phyloP scores from a whole-genome alignment of 2,329 filamentous ascomycete genomes.

The Sarocladium strictum region DNA sequence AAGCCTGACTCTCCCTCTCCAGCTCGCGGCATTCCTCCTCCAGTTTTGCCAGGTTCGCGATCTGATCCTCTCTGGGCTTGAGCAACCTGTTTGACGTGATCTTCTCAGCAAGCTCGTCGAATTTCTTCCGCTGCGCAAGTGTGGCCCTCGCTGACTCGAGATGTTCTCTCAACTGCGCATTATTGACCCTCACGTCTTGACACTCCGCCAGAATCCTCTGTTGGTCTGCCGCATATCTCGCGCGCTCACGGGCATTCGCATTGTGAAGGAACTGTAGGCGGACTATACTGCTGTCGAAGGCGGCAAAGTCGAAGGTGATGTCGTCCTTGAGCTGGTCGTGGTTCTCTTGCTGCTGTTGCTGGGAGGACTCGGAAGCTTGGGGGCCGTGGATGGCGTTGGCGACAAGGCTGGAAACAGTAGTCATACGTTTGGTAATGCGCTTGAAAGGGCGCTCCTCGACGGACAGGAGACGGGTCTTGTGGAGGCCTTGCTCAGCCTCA shows the following conservation, averaged over 20 bases:
- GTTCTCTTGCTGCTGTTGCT: constrained; percentile 39
- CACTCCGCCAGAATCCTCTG: constrained; percentile 72
- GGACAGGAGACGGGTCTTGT: constrained; percentile 79
- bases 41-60: constrained; percentile 70
- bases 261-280: constrained; percentile 82
- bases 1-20: constrained; percentile 75
- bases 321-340: constrained; percentile 70
- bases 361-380: constrained; percentile 19
- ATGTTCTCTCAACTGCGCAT: constrained; percentile 63
- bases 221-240: constrained; percentile 77
- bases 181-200: constrained; percentile 70
- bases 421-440: constrained; percentile 76
- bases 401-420: constrained; percentile 61
- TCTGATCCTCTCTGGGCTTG: constrained; percentile 78
- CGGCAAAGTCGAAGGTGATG: constrained; percentile 78
- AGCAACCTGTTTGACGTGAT: constrained; percentile 78
- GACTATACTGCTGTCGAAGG: constrained; percentile 79
- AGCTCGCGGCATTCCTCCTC: constrained; percentile 84
- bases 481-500: constrained; percentile 74
- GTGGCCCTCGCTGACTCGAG: constrained; percentile 71
- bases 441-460: constrained; percentile 92
- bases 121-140: constrained; percentile 72
- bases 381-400: constrained; percentile 16
- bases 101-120: constrained; percentile 81
- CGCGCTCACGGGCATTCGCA: constrained; percentile 77